These are phyloP conservation scores for Russula virescens DNA, from an alignment of 768 basidiomycete genomes.

Conservation along the genomic window DNA sequence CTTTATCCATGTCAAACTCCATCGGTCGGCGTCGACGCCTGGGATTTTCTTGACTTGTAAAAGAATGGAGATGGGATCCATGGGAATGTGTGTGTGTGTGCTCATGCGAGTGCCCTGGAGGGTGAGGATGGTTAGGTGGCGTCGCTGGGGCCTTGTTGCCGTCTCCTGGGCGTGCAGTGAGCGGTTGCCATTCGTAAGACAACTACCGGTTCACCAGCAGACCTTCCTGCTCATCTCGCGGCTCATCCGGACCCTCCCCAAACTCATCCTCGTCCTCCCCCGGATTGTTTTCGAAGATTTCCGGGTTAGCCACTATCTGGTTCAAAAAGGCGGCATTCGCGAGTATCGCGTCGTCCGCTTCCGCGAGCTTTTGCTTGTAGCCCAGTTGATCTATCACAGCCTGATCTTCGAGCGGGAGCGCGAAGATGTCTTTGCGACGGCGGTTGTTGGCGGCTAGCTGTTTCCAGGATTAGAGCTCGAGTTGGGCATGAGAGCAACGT, in stretches of 20 bases:
- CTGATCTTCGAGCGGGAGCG: constrained; percentile 63
- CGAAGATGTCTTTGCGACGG: constrained; percentile 72
- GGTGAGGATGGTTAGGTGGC: constrained; percentile 21
- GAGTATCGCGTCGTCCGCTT: constrained; percentile 74
- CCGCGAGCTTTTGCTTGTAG: constrained; percentile 72
- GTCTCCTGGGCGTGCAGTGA: constrained; percentile 5
- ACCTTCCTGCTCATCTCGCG: constrained; percentile 8
- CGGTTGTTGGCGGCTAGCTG: constrained; percentile 57
- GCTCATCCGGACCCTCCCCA: constrained; percentile 19
- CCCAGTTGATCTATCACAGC: constrained; percentile 61
- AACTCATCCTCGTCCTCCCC: constrained; percentile 30
- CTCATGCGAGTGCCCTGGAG: constrained; percentile 32
- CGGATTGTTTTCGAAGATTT: constrained; percentile 66
- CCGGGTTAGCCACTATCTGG: constrained; percentile 69
- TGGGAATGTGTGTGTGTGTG: constrained; percentile 35
- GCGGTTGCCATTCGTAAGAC: not conserved
- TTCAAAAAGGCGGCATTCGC: constrained; percentile 75
- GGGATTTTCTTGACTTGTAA: constrained; percentile 19
- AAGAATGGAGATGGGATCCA: constrained; percentile 25
- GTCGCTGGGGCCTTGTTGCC: not conserved
- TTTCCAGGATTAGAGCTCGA: not conserved
- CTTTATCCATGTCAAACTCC: constrained; percentile 83
- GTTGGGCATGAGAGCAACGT: not conserved
- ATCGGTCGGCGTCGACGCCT: constrained; percentile 42
- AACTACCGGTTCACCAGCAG: not conserved